Conservation (phyloP, 2,329 filamentous ascomycete genomes). For the Nemania bipapillata region DNA sequence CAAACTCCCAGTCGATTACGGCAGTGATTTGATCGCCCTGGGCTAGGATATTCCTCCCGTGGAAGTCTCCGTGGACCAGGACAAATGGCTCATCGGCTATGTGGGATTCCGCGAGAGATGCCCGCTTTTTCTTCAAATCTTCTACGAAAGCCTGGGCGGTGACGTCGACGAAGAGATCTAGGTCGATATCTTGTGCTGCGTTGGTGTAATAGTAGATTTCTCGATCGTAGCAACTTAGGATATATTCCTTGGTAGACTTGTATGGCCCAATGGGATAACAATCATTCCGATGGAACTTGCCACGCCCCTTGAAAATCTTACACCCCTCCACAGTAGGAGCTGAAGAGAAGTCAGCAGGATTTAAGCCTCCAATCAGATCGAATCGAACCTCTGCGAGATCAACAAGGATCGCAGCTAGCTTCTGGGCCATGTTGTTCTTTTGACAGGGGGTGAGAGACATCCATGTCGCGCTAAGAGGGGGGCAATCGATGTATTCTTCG, state of each 20-base stretch:
- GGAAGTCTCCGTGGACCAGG: conserved; percentile 31
- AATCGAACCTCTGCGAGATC: conserved; percentile 25
- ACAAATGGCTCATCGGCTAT: conserved; percentile 31
- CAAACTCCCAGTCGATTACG: conserved; percentile 33
- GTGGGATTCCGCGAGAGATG: neutral
- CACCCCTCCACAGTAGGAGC: conserved; percentile 29
- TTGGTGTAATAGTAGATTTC: conserved; percentile 31
- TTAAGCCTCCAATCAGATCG: conserved; percentile 25
- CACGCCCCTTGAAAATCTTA: conserved; percentile 31
- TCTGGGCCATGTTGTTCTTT: conserved; percentile 16
- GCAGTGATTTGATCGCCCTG: conserved; percentile 15
- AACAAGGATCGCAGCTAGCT: conserved; percentile 21
- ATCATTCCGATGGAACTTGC: conserved; percentile 24
- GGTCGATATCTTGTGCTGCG: conserved; percentile 17
- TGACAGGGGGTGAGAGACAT: conserved; percentile 13
- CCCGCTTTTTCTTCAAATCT: conserved; percentile 1
- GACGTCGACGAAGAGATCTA: neutral
- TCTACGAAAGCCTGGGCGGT: neutral
- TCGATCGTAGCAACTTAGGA: conserved; percentile 29
- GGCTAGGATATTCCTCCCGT: conserved; percentile 30
- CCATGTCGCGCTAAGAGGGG: conserved; percentile 16
- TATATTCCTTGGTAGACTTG: conserved; percentile 30
- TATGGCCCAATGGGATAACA: conserved; percentile 33
- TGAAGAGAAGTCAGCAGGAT: conserved; percentile 5
- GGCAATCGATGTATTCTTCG: conserved; percentile 29